Base-by-base conservation (phyloP, 75 land plant genomes). In the Cryptomeria japonica region DNA sequence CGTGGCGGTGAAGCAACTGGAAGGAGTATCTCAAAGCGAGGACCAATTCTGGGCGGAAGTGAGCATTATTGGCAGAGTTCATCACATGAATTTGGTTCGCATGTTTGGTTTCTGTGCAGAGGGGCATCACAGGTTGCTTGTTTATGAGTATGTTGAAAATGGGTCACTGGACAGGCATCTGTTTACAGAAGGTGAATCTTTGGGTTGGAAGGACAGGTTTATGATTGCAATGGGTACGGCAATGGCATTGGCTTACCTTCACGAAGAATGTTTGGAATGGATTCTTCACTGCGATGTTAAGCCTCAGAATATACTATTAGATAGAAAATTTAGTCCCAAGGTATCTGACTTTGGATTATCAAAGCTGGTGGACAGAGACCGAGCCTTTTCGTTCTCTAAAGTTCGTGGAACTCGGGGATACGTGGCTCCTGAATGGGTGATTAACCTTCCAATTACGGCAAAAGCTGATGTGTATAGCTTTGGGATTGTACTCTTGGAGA, bases 381-480 rank as follows among this genome's bases (percentile, higher is more conserved):
- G 84, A 64, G 7, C 88, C 77, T 41, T 88, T 70, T 36, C 55
- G 1, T 87, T 89, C 25, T 88, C 90, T 18, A 89, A 73, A 51
- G 70, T 91, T 34, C 87, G 90, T 36, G 92, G 90, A 14, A 91
- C 88, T 22, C 83, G 89, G 51, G 92, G 90, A 5, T 91, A 91
- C 72, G 44, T 91, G 7, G 92, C 92, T 11, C 90, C 90, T 1
- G 92, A 91, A 56, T 91, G 90, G 85, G 58, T 51, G 77, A 86
- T 70, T 14, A 88, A 86, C 39, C 80, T 88, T 12, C 80, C 88
- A 3, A 76, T 91, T 16, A 89, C 90, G 28, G 86, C 82, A 31
- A 91, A 91, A 68, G 86, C 80, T 25, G 90, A 91, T 84, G 92
- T 91, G 2, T 91, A 91, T 37, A 89, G 92, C 86, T 91, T 85